These are phyloP conservation scores for Fragaria vesca DNA, from an alignment of 306 rosid genomes.

Conservation along the genomic window DNA sequence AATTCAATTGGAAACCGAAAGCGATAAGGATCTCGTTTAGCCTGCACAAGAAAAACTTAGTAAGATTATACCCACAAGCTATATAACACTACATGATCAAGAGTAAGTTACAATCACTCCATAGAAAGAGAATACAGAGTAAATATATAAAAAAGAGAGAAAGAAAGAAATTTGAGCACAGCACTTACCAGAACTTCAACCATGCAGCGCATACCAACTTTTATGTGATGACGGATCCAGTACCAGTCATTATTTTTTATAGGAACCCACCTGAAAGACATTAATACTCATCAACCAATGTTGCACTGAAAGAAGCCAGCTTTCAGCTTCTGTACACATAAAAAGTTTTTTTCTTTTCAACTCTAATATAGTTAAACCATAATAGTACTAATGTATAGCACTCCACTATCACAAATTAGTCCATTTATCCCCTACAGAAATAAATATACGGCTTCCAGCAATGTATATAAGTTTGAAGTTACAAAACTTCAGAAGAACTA, in stretches of 20 bases:
- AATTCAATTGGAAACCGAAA: conserved; percentile 96
- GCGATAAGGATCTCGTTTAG: conserved; percentile 93
- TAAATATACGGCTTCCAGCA: background rate
- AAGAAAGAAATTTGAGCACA: background rate
- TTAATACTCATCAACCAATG: conserved; percentile 31
- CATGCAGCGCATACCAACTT: conserved; percentile 79
- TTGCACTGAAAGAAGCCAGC: conserved; percentile 2
- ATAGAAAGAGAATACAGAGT: background rate
- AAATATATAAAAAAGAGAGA: background rate
- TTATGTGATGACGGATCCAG: conserved; percentile 98
- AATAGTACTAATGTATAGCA: background rate
- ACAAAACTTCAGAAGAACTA: background rate
- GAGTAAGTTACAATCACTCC: conserved; percentile 20
- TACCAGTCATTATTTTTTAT: conserved; percentile 92
- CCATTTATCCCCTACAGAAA: background rate
- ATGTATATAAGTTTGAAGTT: background rate
- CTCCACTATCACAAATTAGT: background rate
- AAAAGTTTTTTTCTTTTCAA: background rate
- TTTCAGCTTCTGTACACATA: background rate
- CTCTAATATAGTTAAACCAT: background rate
- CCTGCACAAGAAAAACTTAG: conserved; percentile 43
- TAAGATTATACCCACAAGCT: conserved; percentile 13
- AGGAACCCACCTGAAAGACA: conserved; percentile 86
- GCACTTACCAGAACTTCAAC: conserved; percentile 88
- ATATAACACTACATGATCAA: conserved; percentile 14